Base-by-base conservation (phyloP, 352 stramenopile genomes). In the Pythium phragmitis region DNA sequence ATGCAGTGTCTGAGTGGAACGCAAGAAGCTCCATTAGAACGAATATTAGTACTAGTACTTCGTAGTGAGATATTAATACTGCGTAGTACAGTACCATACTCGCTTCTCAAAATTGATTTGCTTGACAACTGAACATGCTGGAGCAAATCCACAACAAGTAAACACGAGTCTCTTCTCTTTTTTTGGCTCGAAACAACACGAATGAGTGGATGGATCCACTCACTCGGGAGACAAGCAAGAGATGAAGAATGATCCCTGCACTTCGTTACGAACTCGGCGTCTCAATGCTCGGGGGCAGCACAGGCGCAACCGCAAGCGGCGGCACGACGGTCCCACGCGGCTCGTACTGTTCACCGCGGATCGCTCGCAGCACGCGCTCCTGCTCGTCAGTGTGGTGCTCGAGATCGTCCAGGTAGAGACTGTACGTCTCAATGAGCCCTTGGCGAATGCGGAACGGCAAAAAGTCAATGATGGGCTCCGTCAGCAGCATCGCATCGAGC, bases 381-480 rank as follows among this genome's bases (percentile, higher is more conserved):
- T 93, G 80, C 68, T 93, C 84, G 57, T 88, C 78, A 46, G 77
- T 82, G 69, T 93, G 84, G 69, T 92, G 84, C 71, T 93, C 84
- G 42, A 93, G 68, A 62, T 95, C 86, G 61, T 95, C 86, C 52
- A 93, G 66, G 56, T 95, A 88, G 54, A 95, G 76, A 55, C 85
- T 95, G 74, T 95, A 95, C 16, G 86, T 95, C 67, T 95, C 84
- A 63, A 95, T 95, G 34, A 95, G 75, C 16, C 86, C 86, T 63
- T 95, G 86, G 26, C 82, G 84, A 70, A 95, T 95, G 49, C 86
- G 86, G 63, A 91, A 93, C 16, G 86, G 86, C 45, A 95, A 58
- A 63, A 73, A 95, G 63, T 79, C 87, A 51, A 82, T 79, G 58
- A 95, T 87, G 13, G 86, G 86, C 67, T 95, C 86, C 16, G 84